Evolutionary conservation across 1,284 basidiomycete genomes (phyloP).

Genomic region (Quambalaria eucalypti): DNA sequence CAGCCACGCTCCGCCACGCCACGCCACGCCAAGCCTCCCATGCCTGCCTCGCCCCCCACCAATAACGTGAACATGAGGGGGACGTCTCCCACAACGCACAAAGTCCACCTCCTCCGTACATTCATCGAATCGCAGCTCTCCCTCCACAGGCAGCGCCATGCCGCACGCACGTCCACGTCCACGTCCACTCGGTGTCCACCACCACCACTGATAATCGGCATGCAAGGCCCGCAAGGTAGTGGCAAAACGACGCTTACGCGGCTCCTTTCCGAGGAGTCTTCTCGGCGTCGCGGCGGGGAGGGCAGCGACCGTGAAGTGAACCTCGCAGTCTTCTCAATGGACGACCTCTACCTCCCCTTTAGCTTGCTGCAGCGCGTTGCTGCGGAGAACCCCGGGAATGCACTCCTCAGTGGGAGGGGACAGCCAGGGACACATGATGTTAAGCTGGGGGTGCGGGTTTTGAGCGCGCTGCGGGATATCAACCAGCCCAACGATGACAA

Average conservation of each 20-base stretch:
- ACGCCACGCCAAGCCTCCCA: no score
- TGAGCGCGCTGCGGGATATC: conserved; percentile 54
- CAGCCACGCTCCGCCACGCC: no score
- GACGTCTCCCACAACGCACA: no score
- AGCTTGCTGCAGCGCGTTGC: conserved; percentile 56
- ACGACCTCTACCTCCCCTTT: conserved; percentile 72
- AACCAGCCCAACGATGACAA: no score
- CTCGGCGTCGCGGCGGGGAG: conserved; percentile 51
- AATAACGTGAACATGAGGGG: no score
- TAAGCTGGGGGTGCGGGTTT: conserved; percentile 55
- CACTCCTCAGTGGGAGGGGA: conserved; percentile 65
- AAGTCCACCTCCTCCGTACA: no score
- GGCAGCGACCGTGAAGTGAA: conserved; percentile 50
- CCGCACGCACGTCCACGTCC: no score
- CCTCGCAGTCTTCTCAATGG: conserved; percentile 65
- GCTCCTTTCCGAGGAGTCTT: conserved; percentile 50
- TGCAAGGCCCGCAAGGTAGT: conserved; percentile 69
- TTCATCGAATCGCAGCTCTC: no score
- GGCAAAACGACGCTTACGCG: conserved; percentile 19
- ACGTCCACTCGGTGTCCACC: no score
- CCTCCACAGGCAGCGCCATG: no score
- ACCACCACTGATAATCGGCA: conserved; percentile 54
- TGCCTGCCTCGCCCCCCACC: no score
- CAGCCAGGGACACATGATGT: conserved; percentile 82
- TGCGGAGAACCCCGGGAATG: conserved; percentile 55